Percentiles rank a stretch among this genome's conserved stretches.
Evolutionary conservation across 116 monocot genomes (phyloP).

Genomic region (Phalaenopsis hybrid): DNA sequence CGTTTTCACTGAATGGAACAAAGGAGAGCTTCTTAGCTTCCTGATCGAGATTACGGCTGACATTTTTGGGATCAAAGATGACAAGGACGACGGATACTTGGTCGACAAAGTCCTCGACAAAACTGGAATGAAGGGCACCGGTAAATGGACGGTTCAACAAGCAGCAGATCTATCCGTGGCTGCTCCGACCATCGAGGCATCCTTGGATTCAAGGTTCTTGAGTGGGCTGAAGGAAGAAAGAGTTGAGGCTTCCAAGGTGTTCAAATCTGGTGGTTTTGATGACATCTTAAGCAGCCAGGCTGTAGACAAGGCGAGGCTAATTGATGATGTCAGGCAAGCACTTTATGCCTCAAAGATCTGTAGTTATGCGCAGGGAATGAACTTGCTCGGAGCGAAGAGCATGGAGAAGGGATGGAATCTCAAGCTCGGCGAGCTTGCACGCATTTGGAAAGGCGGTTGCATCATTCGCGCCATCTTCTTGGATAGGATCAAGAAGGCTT

Average conservation of each 20-base stretch:
- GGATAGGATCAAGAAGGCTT: slow-evolving; percentile 32
- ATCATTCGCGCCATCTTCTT: slow-evolving; percentile 31
- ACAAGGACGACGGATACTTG: slow-evolving; percentile 21
- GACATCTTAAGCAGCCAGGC: slow-evolving; percentile 19
- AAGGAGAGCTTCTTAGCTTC: slow-evolving; percentile 33
- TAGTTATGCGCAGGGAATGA: slow-evolving; percentile 39
- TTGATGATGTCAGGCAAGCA: slow-evolving; percentile 31
- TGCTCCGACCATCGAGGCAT: slow-evolving; percentile 34
- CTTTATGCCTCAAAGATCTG: slow-evolving; percentile 34
- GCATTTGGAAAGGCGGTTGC: slow-evolving; percentile 39
- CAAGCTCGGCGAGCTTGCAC: slow-evolving; percentile 28
- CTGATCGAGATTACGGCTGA: slow-evolving; percentile 34
- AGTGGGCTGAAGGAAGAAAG: slow-evolving; percentile 28
- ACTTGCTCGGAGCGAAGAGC: slow-evolving; percentile 30
- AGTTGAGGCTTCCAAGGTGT: slow-evolving; percentile 25
- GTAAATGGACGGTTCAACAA: slow-evolving; percentile 36
- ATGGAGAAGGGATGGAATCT: slow-evolving; percentile 29
- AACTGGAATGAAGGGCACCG: slow-evolving; percentile 35
- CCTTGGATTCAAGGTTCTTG: slow-evolving; percentile 31
- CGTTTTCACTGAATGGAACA: slow-evolving; percentile 29
- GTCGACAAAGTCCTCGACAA: slow-evolving; percentile 33
- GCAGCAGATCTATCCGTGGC: slow-evolving; percentile 32
- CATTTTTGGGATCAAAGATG: slow-evolving; percentile 27
- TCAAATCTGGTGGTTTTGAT: slow-evolving; percentile 15
- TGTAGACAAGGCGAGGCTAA: slow-evolving; percentile 23